Percentiles rank a stretch among this genome's conserved stretches.
Evolutionary conservation across 1,284 basidiomycete species (phyloP).

Genomic region (Ceratobasidium sp.): DNA sequence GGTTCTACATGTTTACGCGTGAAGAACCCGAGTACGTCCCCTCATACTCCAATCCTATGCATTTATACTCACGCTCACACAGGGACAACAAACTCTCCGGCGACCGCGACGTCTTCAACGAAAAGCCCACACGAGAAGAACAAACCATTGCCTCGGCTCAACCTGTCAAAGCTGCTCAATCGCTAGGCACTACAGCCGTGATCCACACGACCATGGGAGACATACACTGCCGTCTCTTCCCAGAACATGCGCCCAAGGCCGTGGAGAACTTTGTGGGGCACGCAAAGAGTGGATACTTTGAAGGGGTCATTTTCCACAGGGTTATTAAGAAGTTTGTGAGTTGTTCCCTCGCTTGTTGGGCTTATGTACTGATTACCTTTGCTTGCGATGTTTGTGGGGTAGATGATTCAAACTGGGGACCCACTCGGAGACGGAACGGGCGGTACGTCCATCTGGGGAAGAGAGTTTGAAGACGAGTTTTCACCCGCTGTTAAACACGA

Average conservation of each 20-base stretch:
- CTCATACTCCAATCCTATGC: not conserved
- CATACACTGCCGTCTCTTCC: slow-evolving; percentile 89
- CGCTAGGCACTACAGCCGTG: slow-evolving; percentile 75
- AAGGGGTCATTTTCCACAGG: slow-evolving; percentile 94
- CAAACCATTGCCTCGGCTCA: slow-evolving; percentile 83
- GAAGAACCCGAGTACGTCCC: slow-evolving; percentile 81
- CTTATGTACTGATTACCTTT: not conserved
- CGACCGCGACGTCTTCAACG: slow-evolving; percentile 98
- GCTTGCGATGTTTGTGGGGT: slow-evolving; percentile 3
- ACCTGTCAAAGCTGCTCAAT: slow-evolving; percentile 59
- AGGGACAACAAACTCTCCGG: slow-evolving; percentile 79
- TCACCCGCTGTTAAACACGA: slow-evolving; percentile 87
- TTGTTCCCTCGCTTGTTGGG: no score
- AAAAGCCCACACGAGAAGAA: slow-evolving; percentile 94
- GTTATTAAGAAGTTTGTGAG: slow-evolving; percentile 92
- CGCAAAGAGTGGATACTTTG: slow-evolving; percentile 89
- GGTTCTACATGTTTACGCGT: slow-evolving; percentile 97
- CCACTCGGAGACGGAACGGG: slow-evolving; percentile 97
- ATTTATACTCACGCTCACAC: slow-evolving; percentile 7
- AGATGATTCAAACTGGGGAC: slow-evolving; percentile 98
- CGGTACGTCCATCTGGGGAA: slow-evolving; percentile 93
- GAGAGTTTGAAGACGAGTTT: slow-evolving; percentile 96
- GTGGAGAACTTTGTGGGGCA: slow-evolving; percentile 98
- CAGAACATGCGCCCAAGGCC: slow-evolving; percentile 87
- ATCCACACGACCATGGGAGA: slow-evolving; percentile 97